Conservation (phyloP, 2,329 filamentous ascomycete species). For the Lasiodiplodia hormozganensis region DNA sequence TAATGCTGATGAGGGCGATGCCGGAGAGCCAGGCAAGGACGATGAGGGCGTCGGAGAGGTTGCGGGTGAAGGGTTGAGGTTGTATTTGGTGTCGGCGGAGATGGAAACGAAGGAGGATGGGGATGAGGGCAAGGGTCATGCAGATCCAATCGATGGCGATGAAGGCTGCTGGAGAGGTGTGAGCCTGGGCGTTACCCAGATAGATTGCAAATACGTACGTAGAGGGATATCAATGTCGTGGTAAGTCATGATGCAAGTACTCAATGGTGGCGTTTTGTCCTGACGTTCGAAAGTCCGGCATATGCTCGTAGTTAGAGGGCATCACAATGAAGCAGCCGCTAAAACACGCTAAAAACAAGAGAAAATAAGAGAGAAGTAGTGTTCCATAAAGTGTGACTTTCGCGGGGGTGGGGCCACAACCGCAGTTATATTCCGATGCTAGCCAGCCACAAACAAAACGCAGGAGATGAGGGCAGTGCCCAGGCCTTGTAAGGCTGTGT, state of each 20-base stretch:
- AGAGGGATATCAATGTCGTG: slow-evolving; percentile 25
- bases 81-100: slow-evolving; percentile 34
- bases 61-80: slow-evolving; percentile 24
- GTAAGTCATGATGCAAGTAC: not conserved
- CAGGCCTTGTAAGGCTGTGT: not conserved
- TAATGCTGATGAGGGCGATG: slow-evolving; percentile 36
- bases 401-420: not conserved
- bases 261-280: not conserved
- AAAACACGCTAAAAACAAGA: not conserved
- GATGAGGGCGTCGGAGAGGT: slow-evolving; percentile 37
- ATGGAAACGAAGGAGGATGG: slow-evolving; percentile 38
- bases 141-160: slow-evolving; percentile 40
- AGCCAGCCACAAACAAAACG: not conserved
- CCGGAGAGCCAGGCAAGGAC: slow-evolving; percentile 38
- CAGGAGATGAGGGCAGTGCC: not conserved
- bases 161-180: slow-evolving; percentile 35
- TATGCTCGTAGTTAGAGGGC: not conserved
- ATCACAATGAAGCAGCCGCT: slow-evolving; percentile 1
- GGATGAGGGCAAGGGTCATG: slow-evolving; percentile 39
- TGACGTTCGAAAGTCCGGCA: not conserved
- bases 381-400: not conserved
- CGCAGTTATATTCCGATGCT: slow-evolving; percentile 3
- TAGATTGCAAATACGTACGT: not conserved
- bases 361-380: not conserved
- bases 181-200: not conserved